These are phyloP conservation scores for Magnolia sinica DNA, from an alignment of 164 flowering plant species.

Conservation along the genomic window DNA sequence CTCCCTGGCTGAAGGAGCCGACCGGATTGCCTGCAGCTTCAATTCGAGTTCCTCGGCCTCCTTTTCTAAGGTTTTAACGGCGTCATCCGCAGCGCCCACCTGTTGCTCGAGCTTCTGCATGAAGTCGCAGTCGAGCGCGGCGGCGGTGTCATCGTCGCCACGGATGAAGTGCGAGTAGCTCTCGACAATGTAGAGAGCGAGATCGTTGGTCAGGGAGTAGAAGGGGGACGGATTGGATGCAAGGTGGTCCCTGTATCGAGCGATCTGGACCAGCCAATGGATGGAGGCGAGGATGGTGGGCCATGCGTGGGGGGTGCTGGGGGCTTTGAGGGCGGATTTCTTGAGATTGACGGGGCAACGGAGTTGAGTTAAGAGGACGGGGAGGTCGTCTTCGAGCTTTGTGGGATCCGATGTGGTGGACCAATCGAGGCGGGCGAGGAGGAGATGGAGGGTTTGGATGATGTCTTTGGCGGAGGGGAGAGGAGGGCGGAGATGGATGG, in stretches of 20 bases:
- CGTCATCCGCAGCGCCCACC: constrained; percentile 27
- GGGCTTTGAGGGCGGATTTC: constrained; percentile 65
- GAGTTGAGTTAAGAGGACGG: constrained; percentile 41
- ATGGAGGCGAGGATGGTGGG: constrained; percentile 57
- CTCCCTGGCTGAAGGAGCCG: constrained; percentile 50
- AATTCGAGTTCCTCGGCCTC: constrained; percentile 38
- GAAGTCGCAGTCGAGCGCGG: constrained; percentile 40
- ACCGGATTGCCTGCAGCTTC: constrained; percentile 36
- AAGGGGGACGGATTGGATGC: constrained; percentile 2
- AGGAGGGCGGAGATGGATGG: constrained; percentile 44
- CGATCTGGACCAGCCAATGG: constrained; percentile 85
- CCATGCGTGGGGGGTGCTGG: constrained; percentile 81
- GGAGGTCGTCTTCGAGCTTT: constrained; percentile 70
- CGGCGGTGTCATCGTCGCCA: constrained; percentile 64
- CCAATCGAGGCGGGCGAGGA: constrained; percentile 47
- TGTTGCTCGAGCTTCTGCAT: constrained; percentile 39
- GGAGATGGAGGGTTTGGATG: constrained; percentile 42
- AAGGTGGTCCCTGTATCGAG: constrained; percentile 34
- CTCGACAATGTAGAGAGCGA: constrained; percentile 30
- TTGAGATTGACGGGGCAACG: constrained; percentile 66
- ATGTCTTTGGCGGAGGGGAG: constrained; percentile 72
- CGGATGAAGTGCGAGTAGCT: constrained; percentile 52
- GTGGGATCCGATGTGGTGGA: constrained; percentile 1
- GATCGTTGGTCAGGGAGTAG: constrained; percentile 4
- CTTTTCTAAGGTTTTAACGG: constrained; percentile 23